These are phyloP conservation scores for Hypoxylon trugodes DNA, from an alignment of 495 filamentous ascomycete species.

Conservation along the genomic window DNA sequence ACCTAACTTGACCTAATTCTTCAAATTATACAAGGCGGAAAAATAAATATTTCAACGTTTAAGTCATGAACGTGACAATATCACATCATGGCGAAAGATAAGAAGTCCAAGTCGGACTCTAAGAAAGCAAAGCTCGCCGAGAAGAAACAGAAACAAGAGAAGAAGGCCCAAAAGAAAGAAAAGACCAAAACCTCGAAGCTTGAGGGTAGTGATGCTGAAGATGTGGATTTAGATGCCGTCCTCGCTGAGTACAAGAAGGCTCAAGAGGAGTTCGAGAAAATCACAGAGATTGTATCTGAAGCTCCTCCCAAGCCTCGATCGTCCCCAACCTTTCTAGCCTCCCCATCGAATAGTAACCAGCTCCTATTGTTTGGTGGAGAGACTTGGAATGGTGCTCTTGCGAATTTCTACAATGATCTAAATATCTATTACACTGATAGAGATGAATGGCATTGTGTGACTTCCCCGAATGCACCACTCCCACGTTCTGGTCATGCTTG, in stretches of 20 bases:
- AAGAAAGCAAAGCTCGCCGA: slow-evolving; percentile 70
- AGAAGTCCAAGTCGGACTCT: slow-evolving; percentile 60
- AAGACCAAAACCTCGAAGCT: slow-evolving; percentile 60
- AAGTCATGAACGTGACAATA: background rate
- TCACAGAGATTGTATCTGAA: slow-evolving; percentile 79
- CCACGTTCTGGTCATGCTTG: slow-evolving; percentile 93
- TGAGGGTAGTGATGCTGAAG: slow-evolving; percentile 83
- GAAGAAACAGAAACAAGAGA: slow-evolving; percentile 71
- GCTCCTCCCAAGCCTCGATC: slow-evolving; percentile 80
- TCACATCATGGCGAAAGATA: slow-evolving; percentile 64
- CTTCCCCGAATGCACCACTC: slow-evolving; percentile 88
- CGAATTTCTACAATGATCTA: slow-evolving; percentile 75
- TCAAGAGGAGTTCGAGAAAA: slow-evolving; percentile 91
- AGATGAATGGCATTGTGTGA: slow-evolving; percentile 88
- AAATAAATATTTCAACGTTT: background rate
- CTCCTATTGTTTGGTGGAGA: slow-evolving; percentile 91
- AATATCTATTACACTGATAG: slow-evolving; percentile 87
- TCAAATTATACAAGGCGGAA: background rate
- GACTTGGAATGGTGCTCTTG: slow-evolving; percentile 69
- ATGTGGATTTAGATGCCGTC: slow-evolving; percentile 96
- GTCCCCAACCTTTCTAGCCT: slow-evolving; percentile 81
- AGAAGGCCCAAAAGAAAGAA: slow-evolving; percentile 70
- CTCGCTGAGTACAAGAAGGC: slow-evolving; percentile 84
- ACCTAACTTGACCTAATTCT: background rate
- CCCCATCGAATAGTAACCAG: slow-evolving; percentile 85